Percentiles rank a stretch among this genome's conserved stretches.
These are phyloP conservation scores for Coix lacrymajobi DNA, from an alignment of 176 grass and related monocot genomes.

Conservation along the genomic window DNA sequence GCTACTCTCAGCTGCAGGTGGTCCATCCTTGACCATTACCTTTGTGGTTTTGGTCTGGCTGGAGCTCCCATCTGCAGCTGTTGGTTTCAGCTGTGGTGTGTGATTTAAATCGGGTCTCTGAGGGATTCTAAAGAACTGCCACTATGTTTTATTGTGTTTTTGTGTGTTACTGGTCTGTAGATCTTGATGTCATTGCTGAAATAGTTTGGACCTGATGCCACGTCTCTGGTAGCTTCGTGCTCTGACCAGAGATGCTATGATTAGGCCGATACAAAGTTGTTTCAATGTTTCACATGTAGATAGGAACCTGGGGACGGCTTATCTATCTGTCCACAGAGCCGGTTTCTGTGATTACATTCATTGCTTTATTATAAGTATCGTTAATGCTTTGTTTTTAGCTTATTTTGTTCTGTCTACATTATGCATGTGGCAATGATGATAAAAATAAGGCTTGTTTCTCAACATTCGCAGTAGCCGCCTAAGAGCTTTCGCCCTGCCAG, in stretches of 20 bases:
- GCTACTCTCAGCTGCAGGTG: slow-evolving; percentile 1
- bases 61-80: neutral
- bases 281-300: slow-evolving; percentile 53
- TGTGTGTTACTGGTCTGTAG: neutral
- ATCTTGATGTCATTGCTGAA: neutral
- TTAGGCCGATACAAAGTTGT: slow-evolving; percentile 45
- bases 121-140: slow-evolving; percentile 9
- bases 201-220: slow-evolving; percentile 48
- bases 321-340: slow-evolving; percentile 60
- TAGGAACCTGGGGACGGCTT: slow-evolving; percentile 75
- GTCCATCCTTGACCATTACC: slow-evolving; percentile 29
- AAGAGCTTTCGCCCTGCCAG: slow-evolving; percentile 55
- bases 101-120: slow-evolving; percentile 89
- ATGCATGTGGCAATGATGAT: slow-evolving; percentile 24
- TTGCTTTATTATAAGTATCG: neutral
- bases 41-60: slow-evolving; percentile 31
- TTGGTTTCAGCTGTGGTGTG: slow-evolving; percentile 44
- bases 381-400: neutral
- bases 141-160: neutral
- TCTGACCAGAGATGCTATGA: slow-evolving; percentile 60
- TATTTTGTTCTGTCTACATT: neutral
- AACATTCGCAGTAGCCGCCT: slow-evolving; percentile 51
- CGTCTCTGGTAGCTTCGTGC: slow-evolving; percentile 52
- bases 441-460: slow-evolving; percentile 56
- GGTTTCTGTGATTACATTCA: slow-evolving; percentile 76